These are phyloP conservation scores for Claviceps sp. DNA, from an alignment of 2,329 filamentous ascomycete genomes.

Conservation along the genomic window DNA sequence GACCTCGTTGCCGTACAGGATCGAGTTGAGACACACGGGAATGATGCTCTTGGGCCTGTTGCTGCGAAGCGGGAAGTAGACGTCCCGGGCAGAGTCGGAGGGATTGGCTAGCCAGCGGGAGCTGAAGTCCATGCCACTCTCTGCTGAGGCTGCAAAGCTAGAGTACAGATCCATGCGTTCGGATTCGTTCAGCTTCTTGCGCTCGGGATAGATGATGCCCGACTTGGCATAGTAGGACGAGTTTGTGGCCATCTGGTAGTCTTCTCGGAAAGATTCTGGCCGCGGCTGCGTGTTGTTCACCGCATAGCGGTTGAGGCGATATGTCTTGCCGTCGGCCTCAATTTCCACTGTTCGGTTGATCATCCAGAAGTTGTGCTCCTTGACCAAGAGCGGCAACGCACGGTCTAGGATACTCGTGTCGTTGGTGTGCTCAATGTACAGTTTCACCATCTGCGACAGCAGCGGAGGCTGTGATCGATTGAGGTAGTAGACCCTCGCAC, in stretches of 20 bases:
- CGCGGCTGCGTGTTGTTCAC: constrained; percentile 53
- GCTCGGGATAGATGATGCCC: constrained; percentile 45
- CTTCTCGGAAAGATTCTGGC: constrained; percentile 54
- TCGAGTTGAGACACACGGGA: constrained; percentile 55
- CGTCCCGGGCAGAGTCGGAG: constrained; percentile 41
- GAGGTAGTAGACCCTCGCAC: constrained; percentile 53
- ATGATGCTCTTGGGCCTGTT: constrained; percentile 46
- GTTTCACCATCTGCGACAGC: constrained; percentile 51
- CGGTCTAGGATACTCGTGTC: constrained; percentile 47
- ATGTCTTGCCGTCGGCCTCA: constrained; percentile 29
- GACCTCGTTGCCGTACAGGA: constrained; percentile 52
- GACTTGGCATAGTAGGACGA: constrained; percentile 44
- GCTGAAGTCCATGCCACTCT: constrained; percentile 53
- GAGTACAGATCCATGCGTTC: constrained; percentile 41
- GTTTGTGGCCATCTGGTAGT: constrained; percentile 54
- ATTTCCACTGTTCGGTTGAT: constrained; percentile 46
- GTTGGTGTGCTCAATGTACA: constrained; percentile 51
- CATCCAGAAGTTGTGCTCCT: constrained; percentile 51
- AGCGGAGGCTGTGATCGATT: constrained; percentile 56
- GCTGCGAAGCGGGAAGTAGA: constrained; percentile 52
- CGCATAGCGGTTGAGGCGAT: constrained; percentile 43
- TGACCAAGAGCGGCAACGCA: constrained; percentile 47
- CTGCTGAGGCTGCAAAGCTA: constrained; percentile 51
- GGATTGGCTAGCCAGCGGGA: constrained; percentile 45
- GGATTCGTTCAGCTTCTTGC: constrained; percentile 33